Evolutionary conservation across 2,329 filamentous ascomycete genomes (phyloP), one percentile per base, ranked within the genome.

Genomic region (Colletotrichum sp.): DNA sequence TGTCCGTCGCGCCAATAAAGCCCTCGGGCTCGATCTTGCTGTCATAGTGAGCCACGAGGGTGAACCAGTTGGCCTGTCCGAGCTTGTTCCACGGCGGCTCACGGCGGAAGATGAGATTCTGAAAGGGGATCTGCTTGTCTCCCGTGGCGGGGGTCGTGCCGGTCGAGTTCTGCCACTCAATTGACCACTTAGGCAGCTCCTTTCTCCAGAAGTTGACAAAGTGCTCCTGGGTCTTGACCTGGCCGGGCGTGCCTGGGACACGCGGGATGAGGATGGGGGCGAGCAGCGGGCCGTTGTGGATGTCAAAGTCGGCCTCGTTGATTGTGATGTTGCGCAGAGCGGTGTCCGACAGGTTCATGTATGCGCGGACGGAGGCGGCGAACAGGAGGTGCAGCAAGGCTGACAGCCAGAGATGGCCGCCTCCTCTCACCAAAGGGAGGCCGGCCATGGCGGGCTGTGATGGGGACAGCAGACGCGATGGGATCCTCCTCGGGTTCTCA

Each of bases 1-100:
- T 95, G 82, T 98, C 95, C 16, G 92, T 96, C 1, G 95, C 95
- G 2, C 95, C 95, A 66, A 98, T 94, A 81, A 97, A 98, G 1
- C 93, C 94, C 66, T 91, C 82, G 0, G 95, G 94, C 19, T 87
- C 87, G 63, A 93, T 87, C 85, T 95, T 95, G 82, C 91, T 94
- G 81, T 98, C 95, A 82, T 96, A 98, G 82, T 98, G 95, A 39
- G 95, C 95, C 11, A 95, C 95, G 65, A 98, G 87, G 6, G 94
- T 95, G 78, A 98, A 86, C 68, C 94, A 87, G 67, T 93, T 93
- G 16, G 94, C 91, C 81, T 96, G 91, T 0, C 95, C 95, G 0
- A 88, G 86, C 52, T 88, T 84, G 3, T 92, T 88, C 92, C 94
- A 95, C 9, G 95, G 95, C 57, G 95, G 95, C 84, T 97, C 94